Base-by-base conservation (phyloP, 805 yeast species). In the Blastobotrys peoriensis region DNA sequence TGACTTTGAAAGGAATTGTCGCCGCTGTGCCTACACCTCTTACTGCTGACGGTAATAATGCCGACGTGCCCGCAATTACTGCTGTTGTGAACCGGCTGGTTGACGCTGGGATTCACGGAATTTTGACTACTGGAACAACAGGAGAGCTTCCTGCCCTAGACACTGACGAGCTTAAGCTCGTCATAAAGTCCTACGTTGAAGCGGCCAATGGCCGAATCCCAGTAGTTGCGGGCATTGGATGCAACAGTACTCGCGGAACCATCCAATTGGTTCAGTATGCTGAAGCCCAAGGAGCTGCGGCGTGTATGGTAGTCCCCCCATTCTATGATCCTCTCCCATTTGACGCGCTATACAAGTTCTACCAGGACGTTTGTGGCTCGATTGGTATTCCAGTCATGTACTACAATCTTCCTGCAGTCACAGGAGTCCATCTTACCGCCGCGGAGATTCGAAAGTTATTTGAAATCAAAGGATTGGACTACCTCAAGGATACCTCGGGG, bases 1-100 rank as follows among this genome's bases (percentile, higher is more conserved):
- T n/a, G n/a, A n/a, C n/a, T n/a, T n/a, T n/a, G n/a, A n/a, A 39
- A 15, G 41, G 41, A 23, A 39, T 39, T 17, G 5, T 39, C 20
- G 41, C 41, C 13, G 41, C 41, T n/a, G 41, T 39, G 5, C 41
- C 41, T 17, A 39, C 41, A 6, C 41, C 41, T 16, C 36, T 39
- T 25, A 28, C 22, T n/a, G 41, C 41, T 18, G 41, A 39, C 16
- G 36, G 36, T 8, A 13, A 13, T 21, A 9, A 20, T 3, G 20
- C 30, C 3, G 41, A 39, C 23, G 8, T 25, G 13, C 36, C 34
- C 4, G 19, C 13, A 10, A 39, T 39, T 19, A 23, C 16, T n/a
- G 30, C 10, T 5, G 15, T n/a, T 21, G 41, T 39, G 6, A 25
- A 39, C 23, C 34, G 41, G 30, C 36, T 39, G 15, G 41, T 39